Percentiles rank a stretch among this genome's conserved stretches.
These are phyloP conservation scores for Paracoccidioides lutzii DNA, from an alignment of 2,329 filamentous ascomycete species.

Conservation along the genomic window DNA sequence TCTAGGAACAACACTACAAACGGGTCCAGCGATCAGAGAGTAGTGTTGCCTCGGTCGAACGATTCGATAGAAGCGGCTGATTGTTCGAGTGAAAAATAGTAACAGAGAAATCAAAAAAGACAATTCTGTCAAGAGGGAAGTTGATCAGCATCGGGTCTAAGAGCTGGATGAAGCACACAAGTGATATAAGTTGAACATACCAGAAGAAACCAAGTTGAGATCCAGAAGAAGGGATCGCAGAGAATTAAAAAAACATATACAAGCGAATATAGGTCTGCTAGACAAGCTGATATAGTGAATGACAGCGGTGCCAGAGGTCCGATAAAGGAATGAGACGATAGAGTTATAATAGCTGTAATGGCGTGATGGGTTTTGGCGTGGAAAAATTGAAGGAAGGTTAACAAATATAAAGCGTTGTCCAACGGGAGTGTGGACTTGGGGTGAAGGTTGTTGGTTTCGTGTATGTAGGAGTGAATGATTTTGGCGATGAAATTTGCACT, in stretches of 20 bases:
- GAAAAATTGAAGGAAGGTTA: background rate
- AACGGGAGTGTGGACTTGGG: background rate
- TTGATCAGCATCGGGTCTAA: background rate
- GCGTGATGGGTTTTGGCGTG: too few relatives aligned
- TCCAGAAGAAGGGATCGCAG: constrained; percentile 1
- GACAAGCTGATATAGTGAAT: background rate
- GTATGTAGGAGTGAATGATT: background rate
- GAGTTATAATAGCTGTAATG: background rate
- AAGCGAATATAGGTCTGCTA: constrained; percentile 3
- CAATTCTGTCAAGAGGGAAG: background rate
- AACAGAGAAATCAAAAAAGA: background rate
- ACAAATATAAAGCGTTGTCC: background rate
- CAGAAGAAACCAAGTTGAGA: background rate
- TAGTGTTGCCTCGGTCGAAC: background rate
- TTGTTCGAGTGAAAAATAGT: background rate
- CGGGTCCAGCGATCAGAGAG: background rate
- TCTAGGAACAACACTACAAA: background rate
- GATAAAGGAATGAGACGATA: background rate
- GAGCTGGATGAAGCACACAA: background rate
- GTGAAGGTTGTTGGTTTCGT: background rate
- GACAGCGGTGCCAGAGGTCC: background rate
- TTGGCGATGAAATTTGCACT: constrained; percentile 7
- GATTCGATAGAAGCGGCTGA: background rate
- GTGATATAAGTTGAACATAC: background rate
- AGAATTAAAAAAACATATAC: constrained; percentile 11